Conservation (phyloP, 805 yeast species). For the Starmerella apis region DNA sequence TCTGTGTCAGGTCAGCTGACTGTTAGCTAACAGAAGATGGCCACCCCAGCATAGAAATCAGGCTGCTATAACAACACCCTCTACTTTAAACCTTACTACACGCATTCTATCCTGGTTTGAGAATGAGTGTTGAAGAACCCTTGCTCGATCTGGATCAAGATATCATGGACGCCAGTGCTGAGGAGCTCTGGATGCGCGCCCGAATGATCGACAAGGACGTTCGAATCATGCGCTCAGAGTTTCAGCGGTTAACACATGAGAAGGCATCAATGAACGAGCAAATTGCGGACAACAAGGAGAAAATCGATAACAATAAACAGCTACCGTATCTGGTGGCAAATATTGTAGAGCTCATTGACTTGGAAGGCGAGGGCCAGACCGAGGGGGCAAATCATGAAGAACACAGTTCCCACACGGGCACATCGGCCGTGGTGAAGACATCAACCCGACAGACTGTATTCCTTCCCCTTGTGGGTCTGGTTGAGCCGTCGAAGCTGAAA, state of each 20-base stretch:
- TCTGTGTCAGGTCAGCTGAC: constrained; percentile 7
- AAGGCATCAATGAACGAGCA: constrained; percentile 85
- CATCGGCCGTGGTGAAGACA: constrained; percentile 96
- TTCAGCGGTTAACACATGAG: constrained; percentile 83
- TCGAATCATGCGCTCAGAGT: constrained; percentile 85
- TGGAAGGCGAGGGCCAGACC: constrained; percentile 63
- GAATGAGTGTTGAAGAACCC: constrained; percentile 19
- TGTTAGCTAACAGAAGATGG: constrained; percentile 5
- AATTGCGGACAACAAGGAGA: constrained; percentile 91
- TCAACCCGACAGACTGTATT: constrained; percentile 96
- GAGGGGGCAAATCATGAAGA: constrained; percentile 94
- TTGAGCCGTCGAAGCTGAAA: constrained; percentile 78
- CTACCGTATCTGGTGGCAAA: constrained; percentile 94
- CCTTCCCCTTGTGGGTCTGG: constrained; percentile 89
- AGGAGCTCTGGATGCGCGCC: constrained; percentile 75
- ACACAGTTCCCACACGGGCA: constrained; percentile 83
- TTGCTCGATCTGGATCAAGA: constrained; percentile 68
- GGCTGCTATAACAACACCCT: not conserved
- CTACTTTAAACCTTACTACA: not conserved
- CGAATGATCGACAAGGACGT: constrained; percentile 88
- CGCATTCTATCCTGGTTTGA: not conserved
- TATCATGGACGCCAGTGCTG: constrained; percentile 62
- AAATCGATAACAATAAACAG: constrained; percentile 89
- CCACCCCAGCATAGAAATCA: not conserved
- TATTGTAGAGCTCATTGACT: constrained; percentile 85